A percentile compares a stretch with the other conserved stretches of the same genome.
Evolutionary conservation across 495 filamentous ascomycete species (phyloP).

Genomic region (Apiosordaria backusii): DNA sequence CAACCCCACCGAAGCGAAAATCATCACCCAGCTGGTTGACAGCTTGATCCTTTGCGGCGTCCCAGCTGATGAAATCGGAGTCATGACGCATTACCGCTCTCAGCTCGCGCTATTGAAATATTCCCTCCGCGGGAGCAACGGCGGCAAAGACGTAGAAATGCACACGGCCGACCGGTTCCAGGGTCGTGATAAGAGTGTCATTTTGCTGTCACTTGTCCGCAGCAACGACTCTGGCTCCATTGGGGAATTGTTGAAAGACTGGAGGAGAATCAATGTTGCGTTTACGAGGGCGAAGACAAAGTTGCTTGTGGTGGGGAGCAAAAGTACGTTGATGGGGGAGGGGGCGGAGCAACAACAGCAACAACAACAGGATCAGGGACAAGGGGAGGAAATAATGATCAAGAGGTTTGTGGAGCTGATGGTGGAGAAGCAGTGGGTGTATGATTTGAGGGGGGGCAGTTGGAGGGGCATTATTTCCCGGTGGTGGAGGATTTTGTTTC

Average conservation of each 20-base stretch:
- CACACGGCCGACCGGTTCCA: constrained; percentile 97
- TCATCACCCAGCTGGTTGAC: constrained; percentile 75
- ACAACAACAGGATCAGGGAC: neutral
- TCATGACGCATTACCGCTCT: constrained; percentile 96
- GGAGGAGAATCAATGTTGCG: constrained; percentile 91
- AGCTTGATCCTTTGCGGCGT: constrained; percentile 71
- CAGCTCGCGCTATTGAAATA: constrained; percentile 63
- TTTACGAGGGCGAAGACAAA: constrained; percentile 90
- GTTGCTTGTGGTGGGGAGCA: constrained; percentile 79
- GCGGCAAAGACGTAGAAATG: constrained; percentile 65
- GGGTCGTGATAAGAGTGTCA: constrained; percentile 88
- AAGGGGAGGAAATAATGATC: constrained; percentile 61
- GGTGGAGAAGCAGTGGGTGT: constrained; percentile 68
- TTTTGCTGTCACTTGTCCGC: constrained; percentile 80
- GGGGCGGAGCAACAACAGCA: neutral
- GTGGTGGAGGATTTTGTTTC: constrained; percentile 18
- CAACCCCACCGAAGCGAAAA: constrained; percentile 72
- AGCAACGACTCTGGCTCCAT: constrained; percentile 76
- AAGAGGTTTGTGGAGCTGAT: constrained; percentile 71
- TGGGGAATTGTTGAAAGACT: constrained; percentile 86
- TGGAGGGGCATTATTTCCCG: constrained; percentile 65
- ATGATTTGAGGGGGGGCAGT: constrained; percentile 61
- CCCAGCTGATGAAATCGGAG: constrained; percentile 73
- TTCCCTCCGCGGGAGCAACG: constrained; percentile 38
- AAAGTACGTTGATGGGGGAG: constrained; percentile 60